Conservation (phyloP, 306 rosid genomes). For the Corylus americana region DNA sequence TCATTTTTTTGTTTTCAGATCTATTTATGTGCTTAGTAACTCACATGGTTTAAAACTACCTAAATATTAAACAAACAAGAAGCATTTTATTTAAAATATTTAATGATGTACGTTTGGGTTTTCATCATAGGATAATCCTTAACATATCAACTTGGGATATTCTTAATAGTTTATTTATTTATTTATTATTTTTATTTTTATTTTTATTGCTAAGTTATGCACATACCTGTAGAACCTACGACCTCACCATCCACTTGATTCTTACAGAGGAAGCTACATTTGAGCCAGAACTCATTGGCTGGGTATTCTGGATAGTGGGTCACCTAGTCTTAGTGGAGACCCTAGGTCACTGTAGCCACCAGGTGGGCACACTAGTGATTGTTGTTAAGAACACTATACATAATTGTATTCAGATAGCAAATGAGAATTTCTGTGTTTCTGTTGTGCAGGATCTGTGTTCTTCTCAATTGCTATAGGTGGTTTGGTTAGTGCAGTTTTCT, state of each 20-base stretch:
- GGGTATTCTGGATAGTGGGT: neutral
- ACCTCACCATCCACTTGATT: too few relatives aligned
- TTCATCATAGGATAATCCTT: neutral
- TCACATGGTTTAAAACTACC: neutral
- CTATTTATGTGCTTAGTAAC: neutral
- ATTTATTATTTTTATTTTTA: too few relatives aligned
- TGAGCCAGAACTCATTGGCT: neutral
- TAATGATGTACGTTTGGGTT: slow-evolving; percentile 2
- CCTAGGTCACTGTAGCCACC: neutral
- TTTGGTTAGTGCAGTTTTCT: slow-evolving; percentile 33
- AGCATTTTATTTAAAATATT: neutral
- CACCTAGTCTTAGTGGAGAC: slow-evolving; percentile 2
- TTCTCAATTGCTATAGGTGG: slow-evolving; percentile 29
- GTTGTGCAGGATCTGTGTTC: slow-evolving; percentile 50
- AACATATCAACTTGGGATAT: slow-evolving; percentile 6
- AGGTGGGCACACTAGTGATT: neutral
- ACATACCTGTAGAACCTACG: too few relatives aligned
- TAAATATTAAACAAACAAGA: neutral
- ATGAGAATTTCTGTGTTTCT: slow-evolving; percentile 16
- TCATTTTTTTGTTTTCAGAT: neutral
- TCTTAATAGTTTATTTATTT: neutral
- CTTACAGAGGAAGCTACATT: too few relatives aligned
- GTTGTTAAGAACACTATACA: neutral
- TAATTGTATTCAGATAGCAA: slow-evolving; percentile 9
- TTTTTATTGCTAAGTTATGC: too few relatives aligned